phyloP scores from a whole-genome alignment of 805 yeast genomes.

The Saturnispora mendoncae region DNA sequence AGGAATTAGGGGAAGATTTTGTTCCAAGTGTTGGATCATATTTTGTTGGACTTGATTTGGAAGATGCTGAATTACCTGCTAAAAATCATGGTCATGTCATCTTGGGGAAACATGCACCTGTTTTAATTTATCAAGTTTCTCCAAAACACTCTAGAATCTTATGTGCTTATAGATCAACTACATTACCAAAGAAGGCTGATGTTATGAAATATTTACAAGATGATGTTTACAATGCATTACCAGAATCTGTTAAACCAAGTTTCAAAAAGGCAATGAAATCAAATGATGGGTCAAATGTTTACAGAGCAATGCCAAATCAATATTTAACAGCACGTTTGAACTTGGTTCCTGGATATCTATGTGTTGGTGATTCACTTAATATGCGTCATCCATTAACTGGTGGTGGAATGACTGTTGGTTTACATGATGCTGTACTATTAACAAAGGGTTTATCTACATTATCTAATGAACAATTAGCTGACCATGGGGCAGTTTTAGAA shows the following conservation, averaged over 20 bases:
- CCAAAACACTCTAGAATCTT: slow-evolving; percentile 77
- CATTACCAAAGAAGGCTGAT: slow-evolving; percentile 56
- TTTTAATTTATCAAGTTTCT: slow-evolving; percentile 80
- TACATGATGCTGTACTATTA: slow-evolving; percentile 71
- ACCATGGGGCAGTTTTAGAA: slow-evolving; percentile 47
- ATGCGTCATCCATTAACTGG: slow-evolving; percentile 99
- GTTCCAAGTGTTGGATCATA: slow-evolving; percentile 70
- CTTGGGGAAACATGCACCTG: slow-evolving; percentile 78
- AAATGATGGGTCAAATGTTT: slow-evolving; percentile 35
- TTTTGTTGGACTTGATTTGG: slow-evolving; percentile 75
- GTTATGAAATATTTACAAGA: slow-evolving; percentile 50
- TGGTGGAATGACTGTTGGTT: slow-evolving; percentile 98
- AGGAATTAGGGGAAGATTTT: slow-evolving; percentile 50
- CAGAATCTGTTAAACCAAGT: slow-evolving; percentile 54
- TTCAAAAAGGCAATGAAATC: slow-evolving; percentile 51
- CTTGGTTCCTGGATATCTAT: slow-evolving; percentile 61
- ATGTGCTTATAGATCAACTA: slow-evolving; percentile 72
- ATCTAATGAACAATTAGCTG: slow-evolving; percentile 44
- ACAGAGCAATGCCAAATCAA: slow-evolving; percentile 90
- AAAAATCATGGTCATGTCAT: slow-evolving; percentile 84
- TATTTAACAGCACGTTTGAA: slow-evolving; percentile 73
- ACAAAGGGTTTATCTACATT: slow-evolving; percentile 53
- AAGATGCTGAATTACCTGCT: slow-evolving; percentile 66
- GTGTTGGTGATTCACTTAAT: slow-evolving; percentile 88
- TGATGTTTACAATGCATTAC: slow-evolving; percentile 61